These are phyloP conservation scores for Hydrangea macrophylla DNA, from an alignment of 148 eudicot species.

Conservation along the genomic window DNA sequence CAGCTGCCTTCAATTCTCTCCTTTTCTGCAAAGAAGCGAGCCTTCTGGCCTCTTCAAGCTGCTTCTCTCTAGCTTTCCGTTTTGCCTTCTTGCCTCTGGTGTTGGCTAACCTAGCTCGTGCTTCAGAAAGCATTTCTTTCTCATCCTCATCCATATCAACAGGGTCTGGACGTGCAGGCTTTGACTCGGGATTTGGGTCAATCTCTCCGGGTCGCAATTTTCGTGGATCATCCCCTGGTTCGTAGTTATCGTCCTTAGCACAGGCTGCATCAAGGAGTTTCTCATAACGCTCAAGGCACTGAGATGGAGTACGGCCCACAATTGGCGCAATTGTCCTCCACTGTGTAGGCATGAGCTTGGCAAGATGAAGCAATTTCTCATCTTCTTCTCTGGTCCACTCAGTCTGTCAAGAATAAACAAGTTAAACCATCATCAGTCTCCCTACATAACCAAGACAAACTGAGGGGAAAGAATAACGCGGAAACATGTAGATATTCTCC, in stretches of 20 bases:
- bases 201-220: conserved; percentile 97
- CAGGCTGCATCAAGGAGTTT: conserved; percentile 98
- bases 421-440: conserved; percentile 12
- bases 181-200: conserved; percentile 97
- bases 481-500: no score
- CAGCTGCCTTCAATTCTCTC: conserved; percentile 98
- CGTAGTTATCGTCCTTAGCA: conserved; percentile 89
- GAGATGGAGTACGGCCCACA: conserved; percentile 99
- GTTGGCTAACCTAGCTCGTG: conserved; percentile 92
- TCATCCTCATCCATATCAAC: conserved; percentile 99
- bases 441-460: no score
- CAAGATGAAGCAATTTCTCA: conserved; percentile 92
- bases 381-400: conserved; percentile 99
- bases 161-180: conserved; percentile 99
- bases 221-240: conserved; percentile 93
- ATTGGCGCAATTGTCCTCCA: conserved; percentile 99
- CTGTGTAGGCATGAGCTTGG: conserved; percentile 99
- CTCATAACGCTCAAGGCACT: conserved; percentile 96
- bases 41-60: conserved; percentile 99
- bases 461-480: no score
- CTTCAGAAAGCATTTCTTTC: conserved; percentile 99
- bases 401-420: conserved; percentile 46
- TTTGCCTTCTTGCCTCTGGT: conserved; percentile 98
- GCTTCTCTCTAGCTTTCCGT: conserved; percentile 98
- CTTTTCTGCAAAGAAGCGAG: conserved; percentile 98